Base-by-base conservation (phyloP, 1,139 yeast genomes). In the Hemisphaericaspora lyxosophila region DNA sequence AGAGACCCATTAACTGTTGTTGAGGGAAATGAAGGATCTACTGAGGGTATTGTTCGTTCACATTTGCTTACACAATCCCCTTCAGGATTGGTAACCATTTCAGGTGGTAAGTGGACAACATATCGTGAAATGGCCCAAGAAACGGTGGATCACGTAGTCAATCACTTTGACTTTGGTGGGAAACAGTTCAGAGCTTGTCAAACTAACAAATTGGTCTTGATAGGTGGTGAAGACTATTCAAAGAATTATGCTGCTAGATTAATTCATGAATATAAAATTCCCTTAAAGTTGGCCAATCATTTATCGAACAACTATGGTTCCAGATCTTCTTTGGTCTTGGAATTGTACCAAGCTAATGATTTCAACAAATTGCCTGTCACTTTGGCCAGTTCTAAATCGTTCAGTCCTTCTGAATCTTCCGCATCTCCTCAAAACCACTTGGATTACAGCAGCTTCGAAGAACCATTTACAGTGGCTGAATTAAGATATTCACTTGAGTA, bases 31-130 rank as follows among this genome's bases (percentile, higher is more conserved):
- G 75, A 69, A 42, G 73, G 73, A 36, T 58, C 76, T 24, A 84
- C 92, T 35, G 94, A 87, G 64, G 92, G 89, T 40, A 75, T 90
- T 47, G 97, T 90, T 38, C 82, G 97, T 68, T 85, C 88, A 51
- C 97, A 90, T 64, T 73, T 90, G 57, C 76, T 90, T 44, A 76
- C 85, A 52, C 75, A 80, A 32, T 78, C 95, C 16, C 40, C 40
- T 32, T 72, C 84, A 36, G 94, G 92, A 17, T 75, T 90, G 51
- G 73, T 90, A 36, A 90, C 97, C 35, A 85, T 90, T 52, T 85
- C 96, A 20, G 97, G 97, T 55, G 97, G 97, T 63, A 90, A 90
- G 67, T 90, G 97, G 97, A 90, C 97, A 41, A 90, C 97, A 29
- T 90, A 89, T 70, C 79, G 97, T 69, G 96, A 88, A 69, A 90